phyloP scores from a whole-genome alignment of 495 filamentous ascomycete genomes.

The Jackrogersella minutella region DNA sequence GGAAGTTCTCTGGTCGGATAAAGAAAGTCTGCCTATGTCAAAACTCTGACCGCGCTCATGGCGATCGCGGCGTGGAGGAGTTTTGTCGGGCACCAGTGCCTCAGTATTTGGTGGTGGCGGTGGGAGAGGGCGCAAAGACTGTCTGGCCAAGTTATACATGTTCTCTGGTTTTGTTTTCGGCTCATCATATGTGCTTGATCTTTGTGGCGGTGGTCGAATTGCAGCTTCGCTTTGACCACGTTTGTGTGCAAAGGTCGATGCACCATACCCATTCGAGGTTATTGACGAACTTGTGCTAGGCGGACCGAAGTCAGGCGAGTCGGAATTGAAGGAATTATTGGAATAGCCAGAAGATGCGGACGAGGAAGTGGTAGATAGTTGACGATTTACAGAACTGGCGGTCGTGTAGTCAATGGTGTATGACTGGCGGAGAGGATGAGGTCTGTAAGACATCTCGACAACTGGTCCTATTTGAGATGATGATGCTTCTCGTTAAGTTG shows the following conservation, averaged over 20 bases:
- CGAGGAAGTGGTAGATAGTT: slow-evolving; percentile 81
- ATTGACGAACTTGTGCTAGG: slow-evolving; percentile 81
- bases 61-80: slow-evolving; percentile 37
- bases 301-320: slow-evolving; percentile 70
- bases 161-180: slow-evolving; percentile 59
- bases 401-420: slow-evolving; percentile 68
- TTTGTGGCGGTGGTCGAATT: slow-evolving; percentile 30
- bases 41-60: slow-evolving; percentile 60
- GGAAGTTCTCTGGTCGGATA: slow-evolving; percentile 47
- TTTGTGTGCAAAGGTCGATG: slow-evolving; percentile 65
- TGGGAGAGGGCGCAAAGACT: slow-evolving; percentile 79
- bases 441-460: slow-evolving; percentile 60
- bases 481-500: slow-evolving; percentile 40
- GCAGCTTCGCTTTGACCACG: slow-evolving; percentile 77
- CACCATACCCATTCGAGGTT: slow-evolving; percentile 68
- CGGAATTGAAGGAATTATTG: slow-evolving; percentile 59
- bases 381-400: slow-evolving; percentile 63
- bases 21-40: slow-evolving; percentile 59
- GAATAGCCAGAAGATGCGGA: slow-evolving; percentile 80
- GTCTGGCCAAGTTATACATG: slow-evolving; percentile 73
- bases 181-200: slow-evolving; percentile 48
- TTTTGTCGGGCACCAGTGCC: slow-evolving; percentile 49
- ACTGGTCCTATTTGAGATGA: slow-evolving; percentile 35
- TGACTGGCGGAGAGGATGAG: slow-evolving; percentile 67
- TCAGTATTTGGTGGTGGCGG: slow-evolving; percentile 70